These are phyloP conservation scores for Vigna trinervia DNA, from an alignment of 306 rosid species.

Conservation along the genomic window DNA sequence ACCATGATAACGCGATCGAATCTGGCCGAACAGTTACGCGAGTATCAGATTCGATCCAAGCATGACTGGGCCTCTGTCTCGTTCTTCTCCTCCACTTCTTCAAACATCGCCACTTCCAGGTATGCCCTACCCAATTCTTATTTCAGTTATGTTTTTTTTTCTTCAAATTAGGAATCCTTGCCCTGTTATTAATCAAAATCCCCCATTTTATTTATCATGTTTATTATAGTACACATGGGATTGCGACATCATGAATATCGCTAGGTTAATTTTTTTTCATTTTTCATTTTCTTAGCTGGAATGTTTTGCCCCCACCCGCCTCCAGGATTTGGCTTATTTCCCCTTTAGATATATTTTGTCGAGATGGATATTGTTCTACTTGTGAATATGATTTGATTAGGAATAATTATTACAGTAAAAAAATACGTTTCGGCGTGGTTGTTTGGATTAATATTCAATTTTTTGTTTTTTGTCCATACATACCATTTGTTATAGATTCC, in stretches of 20 bases:
- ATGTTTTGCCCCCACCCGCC: neutral
- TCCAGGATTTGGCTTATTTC: slow-evolving; percentile 4
- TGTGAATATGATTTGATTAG: slow-evolving; percentile 14
- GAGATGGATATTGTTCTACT: slow-evolving; percentile 2
- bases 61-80: slow-evolving; percentile 98
- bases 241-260: slow-evolving; percentile 16
- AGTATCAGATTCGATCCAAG: slow-evolving; percentile 99
- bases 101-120: slow-evolving; percentile 81
- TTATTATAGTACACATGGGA: slow-evolving; percentile 1
- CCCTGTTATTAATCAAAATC: slow-evolving; percentile 1
- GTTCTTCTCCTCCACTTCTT: slow-evolving; percentile 92
- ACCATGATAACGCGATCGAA: slow-evolving; percentile 98
- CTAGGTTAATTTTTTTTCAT: slow-evolving; percentile 7
- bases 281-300: neutral
- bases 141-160: no score
- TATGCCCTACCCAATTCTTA: slow-evolving; percentile 16
- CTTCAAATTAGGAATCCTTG: neutral
- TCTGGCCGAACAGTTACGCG: slow-evolving; percentile 96
- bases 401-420: neutral
- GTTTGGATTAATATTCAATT: slow-evolving; percentile 25
- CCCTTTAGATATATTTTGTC: neutral
- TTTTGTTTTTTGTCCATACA: neutral
- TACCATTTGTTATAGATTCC: neutral
- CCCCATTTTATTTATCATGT: neutral
- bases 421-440: slow-evolving; percentile 27